Base-by-base conservation (phyloP, 2,329 filamentous ascomycete species). In the Botrytis squamosa region DNA sequence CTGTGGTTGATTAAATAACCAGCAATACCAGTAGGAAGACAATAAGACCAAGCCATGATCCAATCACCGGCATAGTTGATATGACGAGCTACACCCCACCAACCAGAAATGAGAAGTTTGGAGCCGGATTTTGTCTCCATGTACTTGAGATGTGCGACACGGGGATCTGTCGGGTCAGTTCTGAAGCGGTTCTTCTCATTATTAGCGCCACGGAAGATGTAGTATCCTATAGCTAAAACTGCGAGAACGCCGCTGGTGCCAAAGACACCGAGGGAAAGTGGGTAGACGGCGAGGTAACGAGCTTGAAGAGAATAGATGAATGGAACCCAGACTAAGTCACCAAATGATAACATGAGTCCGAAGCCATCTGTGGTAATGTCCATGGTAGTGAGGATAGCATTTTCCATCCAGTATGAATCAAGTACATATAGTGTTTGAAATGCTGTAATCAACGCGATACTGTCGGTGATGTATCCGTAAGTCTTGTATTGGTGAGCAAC, bases 21-120 rank as follows among this genome's bases (percentile, higher is more conserved):
- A 0, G 94, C 92, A 74, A 97, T 82, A 0, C 93, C 93, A 0
- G 95, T 97, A 1, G 95, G 95, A 62, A 98, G 86, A 77, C 90
- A 93, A 83, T 96, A 98, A 0, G 94, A 90, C 93, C 94, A 98
- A 14, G 92, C 89, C 89, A 97, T 95, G 77, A 96, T 87, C 95
- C 95, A 98, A 84, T 98, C 95, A 70, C 95, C 95, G 1, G 97
- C 84, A 83, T 98, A 98, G 85, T 98, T 98, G 86, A 98, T 95
- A 83, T 98, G 95, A 60, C 95, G 90, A 0, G 95, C 92, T 36
- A 89, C 86, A 62, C 95, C 95, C 95, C 95, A 98, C 95, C 95
- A 98, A 73, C 95, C 95, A 0, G 92, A 92, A 5, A 90, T 90
- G 76, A 98, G 87, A 44, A 98, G 88, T 78, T 91, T 92, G 74